Evolutionary conservation across 305 asterid species (phyloP), one percentile per base, ranked within the genome.

Genomic region (Solanum hybrid): DNA sequence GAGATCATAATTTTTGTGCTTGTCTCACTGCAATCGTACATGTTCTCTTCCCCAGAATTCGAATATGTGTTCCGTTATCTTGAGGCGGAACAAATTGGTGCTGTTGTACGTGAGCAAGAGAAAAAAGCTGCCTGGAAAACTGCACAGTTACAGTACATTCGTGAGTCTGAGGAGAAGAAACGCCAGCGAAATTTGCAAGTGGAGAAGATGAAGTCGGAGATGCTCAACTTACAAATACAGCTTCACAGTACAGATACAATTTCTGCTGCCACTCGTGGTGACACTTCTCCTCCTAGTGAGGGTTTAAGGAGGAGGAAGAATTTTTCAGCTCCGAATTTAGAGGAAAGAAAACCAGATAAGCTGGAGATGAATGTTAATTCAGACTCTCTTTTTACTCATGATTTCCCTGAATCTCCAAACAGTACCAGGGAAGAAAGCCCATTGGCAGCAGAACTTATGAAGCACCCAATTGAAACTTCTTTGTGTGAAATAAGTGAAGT

Each of bases 31-130:
- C 99, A 98, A 90, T 98, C 99, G 2, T 98, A 98, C 89, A 97
- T 98, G 99, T 97, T 98, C 88, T 92, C 99, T 80, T 97, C 99
- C 64, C 94, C 98, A 4, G 99, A 98, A 91, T 97, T 98, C 88
- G 97, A 96, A 95, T 97, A 98, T 88, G 99, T 98, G 37, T 98
- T 97, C 89, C 98, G 99, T 64, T 98, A 98, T 94, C 99, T 98
- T 73, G 99, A 97, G 93, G 98, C 99, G 5, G 99, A 98, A 90
- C 99, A 98, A 93, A 97, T 98, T 88, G 99, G 99, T 72, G 99
- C 99, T 51, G 95, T 97, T 93, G 99, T 98, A 60, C 92, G 94
- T 19, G 99, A 98, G 94, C 99, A 98, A 94, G 99, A 98, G 94
- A 98, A 96, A 92, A 98, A 94, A 91, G 99, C 99, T 90, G 93